Evolutionary conservation across 805 yeast species (phyloP).

Genomic region (Candida patagonica): DNA sequence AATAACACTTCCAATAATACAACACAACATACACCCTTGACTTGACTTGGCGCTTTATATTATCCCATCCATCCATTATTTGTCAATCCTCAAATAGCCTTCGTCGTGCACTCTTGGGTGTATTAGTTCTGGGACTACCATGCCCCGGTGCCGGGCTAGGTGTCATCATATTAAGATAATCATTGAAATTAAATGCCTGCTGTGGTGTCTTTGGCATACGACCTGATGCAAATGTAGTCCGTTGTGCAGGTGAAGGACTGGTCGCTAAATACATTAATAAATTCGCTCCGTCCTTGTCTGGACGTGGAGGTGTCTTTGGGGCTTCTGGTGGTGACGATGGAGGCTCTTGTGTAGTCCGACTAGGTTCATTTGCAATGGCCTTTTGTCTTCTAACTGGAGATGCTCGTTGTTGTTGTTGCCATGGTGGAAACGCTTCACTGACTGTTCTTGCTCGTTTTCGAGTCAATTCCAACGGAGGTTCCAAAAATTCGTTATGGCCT

Average conservation of each 20-base stretch:
- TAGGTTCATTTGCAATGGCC: neutral
- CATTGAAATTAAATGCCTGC: conserved; percentile 62
- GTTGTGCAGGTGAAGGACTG: conserved; percentile 60
- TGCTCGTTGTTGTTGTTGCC: neutral
- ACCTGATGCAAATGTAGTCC: conserved; percentile 7
- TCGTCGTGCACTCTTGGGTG: conserved; percentile 1
- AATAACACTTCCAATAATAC: too few species aligned
- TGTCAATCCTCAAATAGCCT: conserved; percentile 4
- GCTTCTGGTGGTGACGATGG: conserved; percentile 7
- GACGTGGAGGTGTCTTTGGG: conserved; percentile 24
- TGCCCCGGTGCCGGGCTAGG: conserved; percentile 35
- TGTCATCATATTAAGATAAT: conserved; percentile 68
- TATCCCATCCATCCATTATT: too few species aligned
- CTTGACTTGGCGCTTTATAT: too few species aligned
- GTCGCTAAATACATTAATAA: conserved; percentile 73
- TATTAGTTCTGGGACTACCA: conserved; percentile 9
- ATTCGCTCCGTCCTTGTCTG: conserved; percentile 62
- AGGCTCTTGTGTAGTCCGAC: neutral
- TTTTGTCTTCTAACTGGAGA: conserved; percentile 3
- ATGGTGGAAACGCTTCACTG: neutral
- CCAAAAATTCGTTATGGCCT: conserved; percentile 1
- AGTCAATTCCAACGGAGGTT: conserved; percentile 3
- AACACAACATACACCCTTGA: too few species aligned
- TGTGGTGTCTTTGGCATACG: conserved; percentile 28
- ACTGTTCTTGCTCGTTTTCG: conserved; percentile 3